Evolutionary conservation across 805 yeast species (phyloP).

Genomic region (Candida manassasensis): DNA sequence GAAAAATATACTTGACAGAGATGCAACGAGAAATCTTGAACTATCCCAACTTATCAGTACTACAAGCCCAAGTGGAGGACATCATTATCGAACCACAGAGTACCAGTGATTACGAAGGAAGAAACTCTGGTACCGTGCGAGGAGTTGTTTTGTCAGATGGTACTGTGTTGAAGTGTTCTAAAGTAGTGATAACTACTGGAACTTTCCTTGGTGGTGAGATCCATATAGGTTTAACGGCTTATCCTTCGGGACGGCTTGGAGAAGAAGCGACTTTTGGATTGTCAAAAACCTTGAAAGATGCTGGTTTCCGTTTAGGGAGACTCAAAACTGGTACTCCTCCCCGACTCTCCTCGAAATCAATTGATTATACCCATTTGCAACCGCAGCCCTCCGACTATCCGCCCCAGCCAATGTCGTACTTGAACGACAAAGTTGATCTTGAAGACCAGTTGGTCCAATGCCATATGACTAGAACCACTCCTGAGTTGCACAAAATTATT

Average conservation of each 20-base stretch:
- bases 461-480: conserved; percentile 74
- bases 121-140: conserved; percentile 43
- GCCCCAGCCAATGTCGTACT: conserved; percentile 84
- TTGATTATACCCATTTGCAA: conserved; percentile 59
- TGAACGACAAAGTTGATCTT: conserved; percentile 66
- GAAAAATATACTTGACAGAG: conserved; percentile 68
- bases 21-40: conserved; percentile 66
- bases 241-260: conserved; percentile 91
- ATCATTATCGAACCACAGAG: conserved; percentile 52
- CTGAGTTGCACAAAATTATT: conserved; percentile 65
- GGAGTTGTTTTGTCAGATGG: conserved; percentile 80
- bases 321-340: conserved; percentile 98
- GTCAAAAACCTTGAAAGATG: conserved; percentile 66
- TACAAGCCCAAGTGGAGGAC: conserved; percentile 81
- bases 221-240: conserved; percentile 75
- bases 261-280: conserved; percentile 90
- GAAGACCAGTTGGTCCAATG: conserved; percentile 58
- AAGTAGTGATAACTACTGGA: conserved; percentile 90
- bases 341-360: conserved; percentile 66
- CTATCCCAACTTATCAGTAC: conserved; percentile 54
- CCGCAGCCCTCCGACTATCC: conserved; percentile 77
- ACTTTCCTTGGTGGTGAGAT: conserved; percentile 93
- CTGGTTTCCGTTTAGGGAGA: conserved; percentile 83
- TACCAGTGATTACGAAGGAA: conserved; percentile 28
- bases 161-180: conserved; percentile 48